Conservation (phyloP, 176 grass and related monocot species). For the Avena sativa region DNA sequence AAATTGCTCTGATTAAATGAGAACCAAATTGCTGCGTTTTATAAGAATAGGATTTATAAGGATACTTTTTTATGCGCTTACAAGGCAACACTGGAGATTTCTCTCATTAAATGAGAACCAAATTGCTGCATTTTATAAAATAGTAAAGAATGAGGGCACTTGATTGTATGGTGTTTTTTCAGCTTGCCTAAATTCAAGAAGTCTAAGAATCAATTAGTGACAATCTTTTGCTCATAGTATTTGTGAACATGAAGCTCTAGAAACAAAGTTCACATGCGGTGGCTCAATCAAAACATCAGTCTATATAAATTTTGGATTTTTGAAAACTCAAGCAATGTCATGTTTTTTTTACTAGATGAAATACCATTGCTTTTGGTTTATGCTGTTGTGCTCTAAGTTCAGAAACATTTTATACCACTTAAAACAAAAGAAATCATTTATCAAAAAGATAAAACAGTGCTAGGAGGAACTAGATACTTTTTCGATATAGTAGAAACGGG, state of each 20-base stretch:
- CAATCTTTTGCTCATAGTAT: not conserved
- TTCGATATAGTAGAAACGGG: too few species aligned
- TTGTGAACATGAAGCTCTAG: not conserved
- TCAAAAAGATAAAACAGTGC: too few species aligned
- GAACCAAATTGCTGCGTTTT: too few species aligned
- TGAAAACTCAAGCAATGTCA: not conserved
- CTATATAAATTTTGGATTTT: not conserved
- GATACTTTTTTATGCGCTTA: too few species aligned
- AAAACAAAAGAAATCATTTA: not conserved
- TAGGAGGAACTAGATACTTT: too few species aligned
- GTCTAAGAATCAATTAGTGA: not conserved
- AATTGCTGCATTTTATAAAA: not conserved
- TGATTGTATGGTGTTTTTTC: not conserved
- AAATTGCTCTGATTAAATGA: too few species aligned
- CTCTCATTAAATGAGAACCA: too few species aligned
- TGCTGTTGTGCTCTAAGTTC: not conserved
- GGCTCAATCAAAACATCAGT: not conserved
- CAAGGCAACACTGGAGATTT: too few species aligned
- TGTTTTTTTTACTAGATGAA: not conserved
- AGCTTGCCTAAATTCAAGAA: not conserved
- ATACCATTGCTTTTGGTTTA: conserved; percentile 13
- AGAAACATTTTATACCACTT: not conserved
- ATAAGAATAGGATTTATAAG: too few species aligned
- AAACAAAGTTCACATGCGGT: not conserved
- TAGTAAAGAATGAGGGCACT: conserved; percentile 9